Base-by-base conservation (phyloP, 139 green algal species). In the Closterium sp. region DNA sequence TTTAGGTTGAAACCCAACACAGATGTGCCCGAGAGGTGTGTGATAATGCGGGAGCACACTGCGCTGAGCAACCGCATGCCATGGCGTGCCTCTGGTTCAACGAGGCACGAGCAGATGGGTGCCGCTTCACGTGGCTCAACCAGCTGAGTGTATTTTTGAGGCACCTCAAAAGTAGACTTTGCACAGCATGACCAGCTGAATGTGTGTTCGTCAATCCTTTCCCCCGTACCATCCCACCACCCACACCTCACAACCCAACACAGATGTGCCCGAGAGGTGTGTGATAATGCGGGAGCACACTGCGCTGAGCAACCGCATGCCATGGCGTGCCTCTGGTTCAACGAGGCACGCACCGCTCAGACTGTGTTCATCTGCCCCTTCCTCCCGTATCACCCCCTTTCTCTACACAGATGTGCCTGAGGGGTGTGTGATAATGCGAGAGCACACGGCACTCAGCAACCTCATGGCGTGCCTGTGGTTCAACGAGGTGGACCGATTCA, bases 401-500 rank as follows among this genome's bases (percentile, higher is more conserved):
- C 17, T 13, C 10, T 6, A 24, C 62, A 79, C 62, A 50, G 38
- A 50, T 9, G 38, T 50, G 38, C 38, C 38, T 29, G 24, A 86
- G 27, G 27, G 24, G 24, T 86, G 79, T 28, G 79, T 28, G 79
- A 30, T 86, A 7, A n/a, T 86, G 79, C 38, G 38, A 4, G 91
- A 94, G 89, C 89, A 94, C 89, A 90, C 62, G 31, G 89, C 38
- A 1, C 38, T 93, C 27, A 92, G 19, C 31, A 93, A 93, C n/a
- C 42, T 93, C 24, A 91, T 94, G 24, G 24, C 22, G 7, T 94
- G 91, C 89, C 28, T 93, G 38, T 94, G 91, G 91, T 94, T 94
- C 91, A 94, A 94, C 31, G 91, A 94, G 42, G 89, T 94, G 2
- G 91, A 94, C 29, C 91, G 91, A 28, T 93, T 93, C 91, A 93